Conservation (phyloP, 306 rosid genomes). For the Fragaria nilgerrensis region DNA sequence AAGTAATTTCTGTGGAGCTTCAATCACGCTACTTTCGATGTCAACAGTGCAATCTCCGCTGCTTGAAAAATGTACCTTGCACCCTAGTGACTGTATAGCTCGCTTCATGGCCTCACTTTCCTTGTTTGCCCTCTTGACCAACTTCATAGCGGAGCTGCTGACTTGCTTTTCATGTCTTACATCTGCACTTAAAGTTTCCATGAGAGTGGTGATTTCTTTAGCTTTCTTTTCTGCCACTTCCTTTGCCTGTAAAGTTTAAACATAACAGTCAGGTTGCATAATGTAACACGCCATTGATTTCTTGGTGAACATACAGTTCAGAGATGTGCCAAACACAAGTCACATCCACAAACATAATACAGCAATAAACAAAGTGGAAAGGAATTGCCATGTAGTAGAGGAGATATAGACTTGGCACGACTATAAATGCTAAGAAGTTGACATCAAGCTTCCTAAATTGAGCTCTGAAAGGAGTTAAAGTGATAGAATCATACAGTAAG, state of each 20-base stretch:
- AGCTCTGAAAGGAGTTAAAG: neutral
- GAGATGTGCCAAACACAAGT: neutral
- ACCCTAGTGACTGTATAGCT: constrained; percentile 84
- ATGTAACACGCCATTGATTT: neutral
- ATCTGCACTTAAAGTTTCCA: constrained; percentile 68
- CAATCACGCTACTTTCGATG: constrained; percentile 52
- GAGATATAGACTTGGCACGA: neutral
- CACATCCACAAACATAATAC: constrained; percentile 7
- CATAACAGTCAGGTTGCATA: neutral
- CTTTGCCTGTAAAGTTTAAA: constrained; percentile 59
- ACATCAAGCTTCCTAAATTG: neutral
- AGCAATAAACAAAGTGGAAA: neutral
- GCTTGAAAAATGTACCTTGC: constrained; percentile 69
- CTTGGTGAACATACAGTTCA: neutral
- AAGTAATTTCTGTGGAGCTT: constrained; percentile 28
- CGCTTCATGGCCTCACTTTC: constrained; percentile 77
- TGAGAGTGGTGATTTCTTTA: constrained; percentile 45
- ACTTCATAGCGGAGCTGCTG: constrained; percentile 57
- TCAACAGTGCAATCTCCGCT: constrained; percentile 71
- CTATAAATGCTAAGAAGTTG: neutral
- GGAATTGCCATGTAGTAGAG: neutral
- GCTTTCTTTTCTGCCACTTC: constrained; percentile 77
- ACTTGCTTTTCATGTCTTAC: constrained; percentile 57
- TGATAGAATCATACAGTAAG: neutral
- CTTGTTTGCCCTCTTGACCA: constrained; percentile 55